Evolutionary conservation across 306 rosid genomes (phyloP), one percentile per base, ranked within the genome.

Genomic region (Cicer yamashitae): DNA sequence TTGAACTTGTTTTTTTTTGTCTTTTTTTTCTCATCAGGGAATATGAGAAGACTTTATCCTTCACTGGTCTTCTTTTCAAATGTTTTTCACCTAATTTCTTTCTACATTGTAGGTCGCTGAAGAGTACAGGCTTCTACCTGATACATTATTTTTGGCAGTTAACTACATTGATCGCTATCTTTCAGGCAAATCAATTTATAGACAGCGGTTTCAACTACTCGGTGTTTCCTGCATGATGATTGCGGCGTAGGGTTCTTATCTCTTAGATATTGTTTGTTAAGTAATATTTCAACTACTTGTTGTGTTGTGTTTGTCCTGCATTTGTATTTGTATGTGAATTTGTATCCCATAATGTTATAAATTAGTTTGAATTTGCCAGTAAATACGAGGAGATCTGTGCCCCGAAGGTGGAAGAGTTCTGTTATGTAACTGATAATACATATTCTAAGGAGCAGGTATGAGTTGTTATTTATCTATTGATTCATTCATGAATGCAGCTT

Each of bases 191-290:
- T 72, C 77, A 51, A 83, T 92, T 87, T 83, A 83, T 64, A 82
- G 92, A 53, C 66, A 89, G 68, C 76, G 82, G 64, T 81, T 93
- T 67, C 98, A 93, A 79, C 82, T 93, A 82, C 92, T 92, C 12
- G 98, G 98, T 22, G 89, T 92, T 40, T 88, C 96, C 48, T 92
- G 91, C 80, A 92, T 93, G 96, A 88, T 93, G 98, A 90, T 93
- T 80, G 96, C 94, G 54, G 87, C 98, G 96, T 93, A 90, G 84
- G 98, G 38, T 77, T 67, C 75, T 67, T 30, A 56, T 67, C 75
- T 67, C 90, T 59, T 59, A 9, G 20, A 18, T 66, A 59, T 77
- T 59, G 53, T 77, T 69, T 56, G 15, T 57, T 58, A 58, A 58
- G 30, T 17, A 54, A 18, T 58, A 30, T 53, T 50, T 8, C 64